phyloP scores from a whole-genome alignment of 805 yeast species.

The Wickerhamomyces rabaulensis region DNA sequence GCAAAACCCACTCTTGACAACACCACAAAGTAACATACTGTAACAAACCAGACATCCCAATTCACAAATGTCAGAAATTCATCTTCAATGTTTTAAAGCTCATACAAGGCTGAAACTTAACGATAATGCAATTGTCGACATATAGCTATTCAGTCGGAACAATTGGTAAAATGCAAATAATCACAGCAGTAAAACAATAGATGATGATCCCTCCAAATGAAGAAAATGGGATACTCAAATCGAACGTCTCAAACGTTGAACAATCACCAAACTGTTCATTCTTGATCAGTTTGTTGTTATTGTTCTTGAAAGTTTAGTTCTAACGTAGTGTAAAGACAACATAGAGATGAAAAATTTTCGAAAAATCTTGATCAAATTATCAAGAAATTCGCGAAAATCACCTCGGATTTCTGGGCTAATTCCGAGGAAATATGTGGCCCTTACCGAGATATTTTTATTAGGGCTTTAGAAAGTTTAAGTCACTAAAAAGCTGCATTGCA shows the following conservation, averaged over 20 bases:
- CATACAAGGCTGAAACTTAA: constrained; percentile 64
- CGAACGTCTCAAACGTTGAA: neutral
- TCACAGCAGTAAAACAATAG: constrained; percentile 4
- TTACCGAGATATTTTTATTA: neutral
- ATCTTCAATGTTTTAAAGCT: constrained; percentile 22
- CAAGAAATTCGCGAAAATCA: neutral
- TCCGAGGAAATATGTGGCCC: neutral
- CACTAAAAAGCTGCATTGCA: too few species aligned
- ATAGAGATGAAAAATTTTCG: neutral
- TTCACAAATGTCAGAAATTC: neutral
- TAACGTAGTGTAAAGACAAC: too few species aligned
- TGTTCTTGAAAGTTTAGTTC: neutral
- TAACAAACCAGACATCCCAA: neutral
- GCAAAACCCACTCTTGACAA: neutral
- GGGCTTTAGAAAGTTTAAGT: too few species aligned
- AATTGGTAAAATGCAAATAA: constrained; percentile 37
- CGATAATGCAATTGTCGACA: constrained; percentile 51
- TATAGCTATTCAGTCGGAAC: constrained; percentile 51
- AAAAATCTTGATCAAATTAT: neutral
- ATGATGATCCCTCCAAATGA: neutral
- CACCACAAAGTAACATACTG: neutral
- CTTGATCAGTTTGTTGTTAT: neutral
- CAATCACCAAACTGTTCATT: neutral
- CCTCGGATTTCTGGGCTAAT: neutral
- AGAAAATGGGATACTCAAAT: neutral